phyloP scores from a whole-genome alignment of 192 early-diverging fungal genomes.

The Backusella tarrabulga region DNA sequence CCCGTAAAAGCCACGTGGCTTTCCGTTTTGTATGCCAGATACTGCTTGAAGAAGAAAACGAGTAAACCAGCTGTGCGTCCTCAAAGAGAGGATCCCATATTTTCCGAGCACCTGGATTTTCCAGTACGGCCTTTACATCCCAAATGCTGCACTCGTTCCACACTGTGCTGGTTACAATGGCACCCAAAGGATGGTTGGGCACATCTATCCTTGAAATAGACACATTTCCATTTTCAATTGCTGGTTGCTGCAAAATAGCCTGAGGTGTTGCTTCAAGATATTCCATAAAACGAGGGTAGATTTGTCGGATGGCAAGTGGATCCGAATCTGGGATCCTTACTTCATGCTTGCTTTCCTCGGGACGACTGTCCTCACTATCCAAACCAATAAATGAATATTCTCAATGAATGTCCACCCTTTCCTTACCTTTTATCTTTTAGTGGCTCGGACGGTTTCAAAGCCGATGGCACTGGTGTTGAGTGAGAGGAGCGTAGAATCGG shows the following conservation, averaged over 20 bases:
- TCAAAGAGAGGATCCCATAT: slow-evolving; percentile 28
- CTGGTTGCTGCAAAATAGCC: not conserved
- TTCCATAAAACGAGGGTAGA: not conserved
- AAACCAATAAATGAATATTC: not conserved
- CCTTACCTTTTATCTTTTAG: not conserved
- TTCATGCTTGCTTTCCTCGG: not conserved
- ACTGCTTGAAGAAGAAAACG: not conserved
- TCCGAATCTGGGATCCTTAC: slow-evolving; percentile 7
- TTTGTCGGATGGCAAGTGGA: slow-evolving; percentile 2
- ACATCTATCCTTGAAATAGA: slow-evolving; percentile 33
- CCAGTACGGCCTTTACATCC: slow-evolving; percentile 48
- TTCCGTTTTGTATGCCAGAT: slow-evolving; percentile 42
- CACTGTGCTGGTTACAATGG: slow-evolving; percentile 35
- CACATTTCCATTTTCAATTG: slow-evolving; percentile 16
- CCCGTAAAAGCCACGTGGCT: slow-evolving; percentile 37
- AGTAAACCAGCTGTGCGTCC: not conserved
- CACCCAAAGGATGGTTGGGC: slow-evolving; percentile 38
- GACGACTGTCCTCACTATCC: not conserved
- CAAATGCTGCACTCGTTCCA: slow-evolving; percentile 47
- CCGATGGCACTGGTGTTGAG: not conserved
- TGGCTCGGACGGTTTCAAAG: not conserved
- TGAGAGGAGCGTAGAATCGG: not conserved
- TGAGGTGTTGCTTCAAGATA: not conserved
- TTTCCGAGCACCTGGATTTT: slow-evolving; percentile 37
- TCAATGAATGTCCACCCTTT: too few relatives aligned